Conservation (phyloP, 2,329 filamentous ascomycete species). For the Pseudogymnoascus sp. region DNA sequence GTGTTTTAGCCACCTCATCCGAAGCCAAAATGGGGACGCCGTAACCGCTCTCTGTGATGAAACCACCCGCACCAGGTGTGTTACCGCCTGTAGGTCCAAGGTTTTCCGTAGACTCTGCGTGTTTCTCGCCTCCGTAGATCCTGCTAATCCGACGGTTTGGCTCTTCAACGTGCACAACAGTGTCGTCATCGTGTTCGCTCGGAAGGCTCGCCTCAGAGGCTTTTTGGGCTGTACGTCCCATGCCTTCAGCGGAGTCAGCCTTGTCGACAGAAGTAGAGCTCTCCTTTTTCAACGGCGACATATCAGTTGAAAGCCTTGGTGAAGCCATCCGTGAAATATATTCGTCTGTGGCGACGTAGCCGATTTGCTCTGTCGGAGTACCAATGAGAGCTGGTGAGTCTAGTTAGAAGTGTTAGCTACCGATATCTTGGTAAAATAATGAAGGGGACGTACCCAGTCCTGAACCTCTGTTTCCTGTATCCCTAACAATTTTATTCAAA, state of each 20-base stretch:
- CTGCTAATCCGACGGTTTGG: conserved; percentile 39
- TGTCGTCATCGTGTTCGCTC: conserved; percentile 42
- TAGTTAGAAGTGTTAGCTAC: conserved; percentile 33
- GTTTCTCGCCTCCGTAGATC: conserved; percentile 31
- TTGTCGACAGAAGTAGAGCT: conserved; percentile 25
- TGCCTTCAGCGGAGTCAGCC: conserved; percentile 34
- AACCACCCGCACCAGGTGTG: conserved; percentile 35
- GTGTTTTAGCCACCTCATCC: conserved; percentile 74
- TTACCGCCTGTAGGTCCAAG: conserved; percentile 36
- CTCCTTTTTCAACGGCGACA: conserved; percentile 8
- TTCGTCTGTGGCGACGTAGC: conserved; percentile 78
- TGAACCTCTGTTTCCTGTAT: conserved; percentile 48
- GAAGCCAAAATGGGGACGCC: conserved; percentile 76
- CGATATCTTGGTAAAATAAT: conserved; percentile 16
- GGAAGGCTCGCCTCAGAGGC: conserved; percentile 32
- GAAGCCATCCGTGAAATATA: conserved; percentile 69
- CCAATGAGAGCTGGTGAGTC: conserved; percentile 55
- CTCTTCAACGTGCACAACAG: conserved; percentile 71
- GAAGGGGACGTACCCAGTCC: conserved; percentile 39
- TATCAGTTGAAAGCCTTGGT: conserved; percentile 45
- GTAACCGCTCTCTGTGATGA: conserved; percentile 52
- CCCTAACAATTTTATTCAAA: conserved; percentile 78
- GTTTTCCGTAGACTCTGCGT: conserved; percentile 41
- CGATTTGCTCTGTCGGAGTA: conserved; percentile 85
- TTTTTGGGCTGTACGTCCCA: conserved; percentile 30